phyloP scores from a whole-genome alignment of 1,284 basidiomycete genomes.

The Fomitopsis schrenkii region DNA sequence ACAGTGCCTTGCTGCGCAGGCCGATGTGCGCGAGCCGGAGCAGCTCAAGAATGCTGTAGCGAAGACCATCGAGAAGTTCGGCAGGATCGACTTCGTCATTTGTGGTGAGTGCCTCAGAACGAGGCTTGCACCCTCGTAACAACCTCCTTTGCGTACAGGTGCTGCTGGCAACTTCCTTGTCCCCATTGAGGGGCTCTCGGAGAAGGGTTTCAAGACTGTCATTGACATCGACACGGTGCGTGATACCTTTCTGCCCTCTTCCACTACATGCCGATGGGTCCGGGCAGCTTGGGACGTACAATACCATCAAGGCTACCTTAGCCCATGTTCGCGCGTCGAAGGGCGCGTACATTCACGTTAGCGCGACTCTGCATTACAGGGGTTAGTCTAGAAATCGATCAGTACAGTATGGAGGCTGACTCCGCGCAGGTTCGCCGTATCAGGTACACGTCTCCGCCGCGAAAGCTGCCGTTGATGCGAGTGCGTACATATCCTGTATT shows the following conservation, averaged over 20 bases:
- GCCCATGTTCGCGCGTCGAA: conserved; percentile 64
- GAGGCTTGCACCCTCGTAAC: background rate
- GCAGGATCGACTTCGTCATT: conserved; percentile 92
- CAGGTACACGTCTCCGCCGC: conserved; percentile 94
- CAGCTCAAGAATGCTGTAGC: conserved; percentile 75
- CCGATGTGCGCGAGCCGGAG: conserved; percentile 81
- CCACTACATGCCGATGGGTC: background rate
- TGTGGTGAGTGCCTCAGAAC: conserved; percentile 54
- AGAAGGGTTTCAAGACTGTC: conserved; percentile 90
- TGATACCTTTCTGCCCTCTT: conserved; percentile 4
- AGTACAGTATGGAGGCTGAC: background rate
- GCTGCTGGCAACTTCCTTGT: conserved; percentile 90
- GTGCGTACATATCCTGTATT: conserved; percentile 15
- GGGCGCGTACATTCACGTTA: conserved; percentile 90
- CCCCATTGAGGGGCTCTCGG: conserved; percentile 76
- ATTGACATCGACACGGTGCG: conserved; percentile 89
- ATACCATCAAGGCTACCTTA: conserved; percentile 92
- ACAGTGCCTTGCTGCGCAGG: conserved; percentile 71
- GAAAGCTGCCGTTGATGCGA: conserved; percentile 91
- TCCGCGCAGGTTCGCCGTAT: conserved; percentile 66
- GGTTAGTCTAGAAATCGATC: conserved; percentile 39
- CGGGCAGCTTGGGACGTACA: conserved; percentile 81
- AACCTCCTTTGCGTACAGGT: conserved; percentile 39
- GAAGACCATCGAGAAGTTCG: conserved; percentile 74
- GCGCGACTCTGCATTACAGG: conserved; percentile 86